Evolutionary conservation across 768 basidiomycete species (phyloP), one percentile per base, ranked within the genome.

Genomic region (Agaricus bisporus): DNA sequence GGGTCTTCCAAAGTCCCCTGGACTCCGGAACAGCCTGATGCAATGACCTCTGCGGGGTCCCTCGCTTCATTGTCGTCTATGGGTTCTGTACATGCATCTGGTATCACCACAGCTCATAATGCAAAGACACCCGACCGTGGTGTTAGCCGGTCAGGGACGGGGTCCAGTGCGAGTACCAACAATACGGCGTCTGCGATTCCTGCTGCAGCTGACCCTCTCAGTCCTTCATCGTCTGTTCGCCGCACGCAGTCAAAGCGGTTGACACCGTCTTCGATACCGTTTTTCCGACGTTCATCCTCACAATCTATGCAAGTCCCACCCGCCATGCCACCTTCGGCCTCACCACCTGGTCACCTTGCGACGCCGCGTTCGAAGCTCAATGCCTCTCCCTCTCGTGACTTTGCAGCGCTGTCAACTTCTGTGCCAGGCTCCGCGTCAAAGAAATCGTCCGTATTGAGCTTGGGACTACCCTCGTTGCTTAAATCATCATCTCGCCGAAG

Each of bases 181-280:
- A 73, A 75, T 49, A 77, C 79, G 2, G 78, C 81, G 3, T 73
- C 79, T 51, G 76, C 73, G 18, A 68, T 82, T 51, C 72, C 78
- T 7, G 74, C 82, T 48, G 77, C 75, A 37, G 71, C 77, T 38
- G 79, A 75, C 14, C 85, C 88, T 17, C 78, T 88, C 20, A 91
- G 88, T 60, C 89, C 89, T 29, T 74, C 83, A 17, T 77, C 82
- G 15, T 88, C 87, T 14, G 67, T 85, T 41, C 80, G 83, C 49
- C 81, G 85, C 38, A 78, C 80, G 26, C 82, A 84, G 54, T 83
- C 83, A 17, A 92, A 86, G 66, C 85, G 93, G 55, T 80, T 93
- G 43, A 94, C 93, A 1, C 92, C 92, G 1, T 93, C 91, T 25
- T 89, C 91, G 12, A 95, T 95, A 55, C 93, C 93, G 2, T 95